Evolutionary conservation across 768 basidiomycete species (phyloP), one percentile per base, ranked within the genome.

Genomic region (Mycena galopus): DNA sequence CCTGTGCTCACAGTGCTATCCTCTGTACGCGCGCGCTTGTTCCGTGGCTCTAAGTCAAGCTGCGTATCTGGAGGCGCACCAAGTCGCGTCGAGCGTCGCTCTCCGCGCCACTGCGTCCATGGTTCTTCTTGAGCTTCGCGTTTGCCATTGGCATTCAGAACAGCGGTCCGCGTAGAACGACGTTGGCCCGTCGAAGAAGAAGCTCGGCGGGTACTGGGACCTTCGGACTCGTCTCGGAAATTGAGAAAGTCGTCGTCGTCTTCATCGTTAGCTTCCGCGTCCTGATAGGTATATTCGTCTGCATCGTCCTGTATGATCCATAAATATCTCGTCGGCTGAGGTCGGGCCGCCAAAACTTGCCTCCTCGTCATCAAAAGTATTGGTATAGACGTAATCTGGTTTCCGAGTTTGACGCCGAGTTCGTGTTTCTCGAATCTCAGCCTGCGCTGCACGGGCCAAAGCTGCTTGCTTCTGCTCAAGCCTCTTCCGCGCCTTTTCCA

Each of bases 361-460:
- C 82, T 93, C 92, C 81, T 93, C 94, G 75, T 90, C 92, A 68
- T 88, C 90, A 75, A 85, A 82, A 76, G 74, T 57, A 59, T 92
- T 88, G 77, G 88, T 86, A 81, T 95, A 94, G 62, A 93, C 93
- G 81, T 96, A 96, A 84, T 95, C 93, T 57, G 93, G 93, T 73
- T 89, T 90, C 51, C 88, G 88, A 3, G 92, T 90, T 81, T 89
- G 88, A 64, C 92, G 87, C 71, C 94, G 88, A 23, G 94, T 95
- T 71, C 95, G 88, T 30, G 94, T 95, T 81, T 92, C 90, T 72
- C 94, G 89, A 69, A 94, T 83, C 79, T 95, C 94, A 42, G 92
- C 90, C 79, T 94, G 93, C 11, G 74, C 74, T 32, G 19, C 67
- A 53, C 74, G 74, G 23, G 91, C 93, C 73, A 92, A 83, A 68